Base-by-base conservation (phyloP, 2,329 filamentous ascomycete genomes). In the Ascosphaera aggregata region DNA sequence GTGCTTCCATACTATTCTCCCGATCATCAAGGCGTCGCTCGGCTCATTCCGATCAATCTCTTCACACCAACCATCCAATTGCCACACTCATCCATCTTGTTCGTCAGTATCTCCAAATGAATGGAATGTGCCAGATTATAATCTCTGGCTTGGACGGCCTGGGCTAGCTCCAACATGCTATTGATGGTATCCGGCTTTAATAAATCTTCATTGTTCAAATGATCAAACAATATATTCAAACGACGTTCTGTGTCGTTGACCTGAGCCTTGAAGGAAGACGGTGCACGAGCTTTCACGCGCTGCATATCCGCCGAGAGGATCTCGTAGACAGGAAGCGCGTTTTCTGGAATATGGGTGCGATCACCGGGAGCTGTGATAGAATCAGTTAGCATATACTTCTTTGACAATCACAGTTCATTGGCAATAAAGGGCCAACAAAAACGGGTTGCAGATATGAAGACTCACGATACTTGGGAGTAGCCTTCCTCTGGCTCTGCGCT, bases 171-270 rank as follows among this genome's bases (percentile, higher is more conserved):
- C 8, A 53, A 53, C 54, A 67, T 61, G 41, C 60, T 60, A 32
- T 56, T 53, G 18, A 66, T 45, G 4, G 64, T 94, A 50, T 80
- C 76, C 1, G 79, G 71, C 60, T 78, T 80, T 40, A 95, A 65
- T 32, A 94, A 64, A 51, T 95, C 85, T 51, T 85, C 79, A 47
- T 95, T 95, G 66, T 95, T 98, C 36, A 98, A 66, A 56, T 94
- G 84, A 53, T 98, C 86, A 54, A 94, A 95, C n/a, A 98, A 64
- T 38, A 94, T 75, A 49, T 80, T 80, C 42, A 98, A 67, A 19
- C 89, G 75, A 61, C 93, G 93, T 55, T 93, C 81, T 2, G 85
- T 89, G 54, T 95, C 89, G 49, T 82, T 80, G 16, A 98, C 84
- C 54, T 95, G 85, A 11, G 75, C 69, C 45, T 80, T 76, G 61